Conservation (phyloP, 2,329 filamentous ascomycete genomes). For the Monilinia vaccinii-corymbosi region DNA sequence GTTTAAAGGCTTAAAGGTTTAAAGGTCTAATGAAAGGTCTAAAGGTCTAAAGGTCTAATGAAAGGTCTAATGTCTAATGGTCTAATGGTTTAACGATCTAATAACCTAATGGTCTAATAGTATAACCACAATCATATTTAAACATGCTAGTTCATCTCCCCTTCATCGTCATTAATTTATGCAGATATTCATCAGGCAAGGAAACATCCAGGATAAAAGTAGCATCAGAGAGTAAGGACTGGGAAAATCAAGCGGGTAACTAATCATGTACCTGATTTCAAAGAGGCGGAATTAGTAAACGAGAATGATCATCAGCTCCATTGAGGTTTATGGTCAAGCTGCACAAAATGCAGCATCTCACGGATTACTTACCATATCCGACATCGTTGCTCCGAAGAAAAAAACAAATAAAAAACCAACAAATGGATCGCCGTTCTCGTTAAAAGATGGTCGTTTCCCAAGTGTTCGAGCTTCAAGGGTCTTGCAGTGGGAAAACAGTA, state of each 20-base stretch:
- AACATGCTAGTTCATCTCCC: not conserved
- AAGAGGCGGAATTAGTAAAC: not conserved
- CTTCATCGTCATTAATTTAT: not conserved
- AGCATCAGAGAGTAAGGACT: not conserved
- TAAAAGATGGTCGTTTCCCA: not conserved
- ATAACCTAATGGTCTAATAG: too few relatives aligned
- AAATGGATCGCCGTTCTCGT: not conserved
- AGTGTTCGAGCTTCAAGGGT: not conserved
- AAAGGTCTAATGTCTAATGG: too few relatives aligned
- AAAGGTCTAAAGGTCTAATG: too few relatives aligned
- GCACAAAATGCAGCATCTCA: not conserved
- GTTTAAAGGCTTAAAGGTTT: too few relatives aligned
- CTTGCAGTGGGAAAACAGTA: not conserved
- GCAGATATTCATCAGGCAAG: not conserved
- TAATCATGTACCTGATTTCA: not conserved
- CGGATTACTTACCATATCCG: conserved; percentile 5
- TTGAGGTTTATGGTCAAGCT: not conserved
- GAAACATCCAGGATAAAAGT: not conserved
- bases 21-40: too few relatives aligned
- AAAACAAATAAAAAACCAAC: not conserved
- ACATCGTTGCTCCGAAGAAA: not conserved
- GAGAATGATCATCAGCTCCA: conserved; percentile 4
- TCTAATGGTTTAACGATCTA: too few relatives aligned
- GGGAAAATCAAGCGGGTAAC: not conserved
- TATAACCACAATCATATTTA: not conserved